Conservation (phyloP, 805 yeast species). For the Priceomyces castillae region DNA sequence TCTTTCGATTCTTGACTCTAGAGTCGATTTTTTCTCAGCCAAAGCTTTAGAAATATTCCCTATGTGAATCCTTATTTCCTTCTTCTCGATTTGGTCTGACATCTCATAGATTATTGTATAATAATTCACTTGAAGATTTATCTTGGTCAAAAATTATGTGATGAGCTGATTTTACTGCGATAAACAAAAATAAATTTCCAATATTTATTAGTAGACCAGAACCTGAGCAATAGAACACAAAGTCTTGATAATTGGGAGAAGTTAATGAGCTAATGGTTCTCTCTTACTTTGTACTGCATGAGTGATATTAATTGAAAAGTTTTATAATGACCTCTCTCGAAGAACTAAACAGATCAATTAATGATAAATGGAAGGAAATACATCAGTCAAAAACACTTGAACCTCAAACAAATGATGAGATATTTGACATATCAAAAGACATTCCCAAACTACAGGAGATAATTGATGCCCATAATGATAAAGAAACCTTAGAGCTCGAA, state of each 20-base stretch:
- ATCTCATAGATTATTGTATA: not conserved
- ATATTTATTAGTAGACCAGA: no score
- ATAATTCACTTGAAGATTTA: not conserved
- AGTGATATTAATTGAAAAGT: not conserved
- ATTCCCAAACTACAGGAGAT: slow-evolving; percentile 16
- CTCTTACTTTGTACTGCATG: not conserved
- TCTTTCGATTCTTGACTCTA: slow-evolving; percentile 55
- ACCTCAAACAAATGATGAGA: slow-evolving; percentile 1
- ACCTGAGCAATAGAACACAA: no score
- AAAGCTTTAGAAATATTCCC: slow-evolving; percentile 63
- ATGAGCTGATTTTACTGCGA: slow-evolving; percentile 4
- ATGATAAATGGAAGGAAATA: not conserved
- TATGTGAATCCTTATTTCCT: slow-evolving; percentile 49
- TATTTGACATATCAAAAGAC: slow-evolving; percentile 7
- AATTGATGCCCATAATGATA: slow-evolving; percentile 15
- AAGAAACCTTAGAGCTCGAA: slow-evolving; percentile 18
- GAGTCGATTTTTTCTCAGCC: slow-evolving; percentile 41
- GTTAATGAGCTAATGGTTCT: no score
- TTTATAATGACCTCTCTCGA: not conserved
- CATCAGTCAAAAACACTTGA: not conserved
- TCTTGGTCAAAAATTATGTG: slow-evolving; percentile 4
- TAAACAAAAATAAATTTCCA: not conserved
- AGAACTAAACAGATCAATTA: slow-evolving; percentile 1
- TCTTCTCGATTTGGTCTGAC: slow-evolving; percentile 3
- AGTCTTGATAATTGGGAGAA: no score